Evolutionary conservation across 2,329 filamentous ascomycete genomes (phyloP).

Genomic region (Fusarium sp.): DNA sequence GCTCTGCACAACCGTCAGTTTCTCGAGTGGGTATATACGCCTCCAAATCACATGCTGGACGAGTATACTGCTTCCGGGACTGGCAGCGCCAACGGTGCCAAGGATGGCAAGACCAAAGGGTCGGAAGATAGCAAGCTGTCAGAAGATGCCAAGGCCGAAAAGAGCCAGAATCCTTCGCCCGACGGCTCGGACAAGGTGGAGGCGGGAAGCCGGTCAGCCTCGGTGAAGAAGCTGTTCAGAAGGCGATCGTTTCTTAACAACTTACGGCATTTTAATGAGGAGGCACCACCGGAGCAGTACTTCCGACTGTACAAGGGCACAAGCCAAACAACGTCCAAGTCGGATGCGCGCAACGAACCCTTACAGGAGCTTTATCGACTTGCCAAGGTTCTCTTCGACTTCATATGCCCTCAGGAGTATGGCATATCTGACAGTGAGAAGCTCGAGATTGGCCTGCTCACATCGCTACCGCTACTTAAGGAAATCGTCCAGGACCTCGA

Average conservation of each 20-base stretch:
- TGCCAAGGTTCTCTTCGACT: slow-evolving; percentile 96
- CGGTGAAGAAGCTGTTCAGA: slow-evolving; percentile 68
- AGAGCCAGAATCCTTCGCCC: slow-evolving; percentile 49
- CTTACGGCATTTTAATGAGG: slow-evolving; percentile 65
- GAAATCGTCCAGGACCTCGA: slow-evolving; percentile 98
- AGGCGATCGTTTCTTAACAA: slow-evolving; percentile 73
- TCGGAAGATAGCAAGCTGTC: slow-evolving; percentile 58
- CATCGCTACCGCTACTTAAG: slow-evolving; percentile 91
- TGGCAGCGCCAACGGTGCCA: slow-evolving; percentile 56
- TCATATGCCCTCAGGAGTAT: slow-evolving; percentile 98
- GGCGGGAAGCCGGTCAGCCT: slow-evolving; percentile 53
- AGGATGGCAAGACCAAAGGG: slow-evolving; percentile 60
- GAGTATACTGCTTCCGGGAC: slow-evolving; percentile 66
- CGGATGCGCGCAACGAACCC: slow-evolving; percentile 88
- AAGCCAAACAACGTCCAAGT: slow-evolving; percentile 77
- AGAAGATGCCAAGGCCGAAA: slow-evolving; percentile 57
- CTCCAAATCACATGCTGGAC: slow-evolving; percentile 83
- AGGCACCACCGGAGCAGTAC: slow-evolving; percentile 79
- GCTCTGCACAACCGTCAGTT: slow-evolving; percentile 97
- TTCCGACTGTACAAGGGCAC: slow-evolving; percentile 91
- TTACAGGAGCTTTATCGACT: slow-evolving; percentile 93
- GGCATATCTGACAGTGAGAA: slow-evolving; percentile 97
- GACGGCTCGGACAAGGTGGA: slow-evolving; percentile 61
- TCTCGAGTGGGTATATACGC: slow-evolving; percentile 97
- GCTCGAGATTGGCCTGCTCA: slow-evolving; percentile 96